phyloP scores from a whole-genome alignment of 352 stramenopile genomes.

The Globisporangium recalcitrans region DNA sequence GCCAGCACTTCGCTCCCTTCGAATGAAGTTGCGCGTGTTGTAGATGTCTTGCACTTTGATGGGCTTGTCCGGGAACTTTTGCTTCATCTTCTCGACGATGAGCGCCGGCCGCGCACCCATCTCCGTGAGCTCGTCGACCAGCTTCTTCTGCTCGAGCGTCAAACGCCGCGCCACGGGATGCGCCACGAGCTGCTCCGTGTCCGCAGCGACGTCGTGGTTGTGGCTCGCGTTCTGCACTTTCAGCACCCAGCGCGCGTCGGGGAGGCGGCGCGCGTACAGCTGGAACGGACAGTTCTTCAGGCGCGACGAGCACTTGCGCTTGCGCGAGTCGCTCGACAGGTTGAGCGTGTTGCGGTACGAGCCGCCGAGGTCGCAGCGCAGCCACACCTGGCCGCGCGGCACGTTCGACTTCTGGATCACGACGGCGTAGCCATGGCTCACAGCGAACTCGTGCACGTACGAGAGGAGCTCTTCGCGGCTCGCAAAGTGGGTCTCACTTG shows the following conservation, averaged over 20 bases:
- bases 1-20: constrained; percentile 28
- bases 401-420: constrained; percentile 48
- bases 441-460: constrained; percentile 32
- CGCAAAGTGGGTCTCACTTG: constrained; percentile 23
- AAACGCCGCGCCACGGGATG: constrained; percentile 32
- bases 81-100: constrained; percentile 36
- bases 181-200: constrained; percentile 20
- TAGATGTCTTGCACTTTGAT: constrained; percentile 52
- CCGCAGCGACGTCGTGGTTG: constrained; percentile 26
- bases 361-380: constrained; percentile 40
- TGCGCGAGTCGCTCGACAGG: constrained; percentile 12
- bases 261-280: constrained; percentile 31
- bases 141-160: constrained; percentile 32
- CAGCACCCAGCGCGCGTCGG: constrained; percentile 26
- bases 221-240: constrained; percentile 29
- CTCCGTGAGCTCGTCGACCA: constrained; percentile 33
- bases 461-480: constrained; percentile 33
- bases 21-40: constrained; percentile 45
- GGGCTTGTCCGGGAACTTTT: constrained; percentile 33
- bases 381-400: constrained; percentile 38
- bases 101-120: constrained; percentile 24
- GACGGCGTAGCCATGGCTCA: constrained; percentile 35
- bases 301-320: constrained; percentile 29
- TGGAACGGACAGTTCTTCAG: constrained; percentile 39
- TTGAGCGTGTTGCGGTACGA: constrained; percentile 14